These are phyloP conservation scores for Colletotrichum euphorbiae DNA, from an alignment of 2,329 filamentous ascomycete species.

Conservation along the genomic window DNA sequence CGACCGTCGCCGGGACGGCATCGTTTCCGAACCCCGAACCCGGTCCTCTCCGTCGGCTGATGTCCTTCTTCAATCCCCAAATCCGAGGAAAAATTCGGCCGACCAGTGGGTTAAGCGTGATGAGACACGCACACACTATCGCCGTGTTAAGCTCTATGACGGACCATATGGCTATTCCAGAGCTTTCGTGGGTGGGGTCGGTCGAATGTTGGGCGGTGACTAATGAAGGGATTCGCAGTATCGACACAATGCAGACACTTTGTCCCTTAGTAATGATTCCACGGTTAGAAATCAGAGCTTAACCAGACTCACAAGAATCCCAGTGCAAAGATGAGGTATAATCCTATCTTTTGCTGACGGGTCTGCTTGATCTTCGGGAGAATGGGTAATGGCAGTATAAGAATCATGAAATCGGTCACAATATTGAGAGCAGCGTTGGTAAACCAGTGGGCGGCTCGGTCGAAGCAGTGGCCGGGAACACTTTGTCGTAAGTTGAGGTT, in stretches of 20 bases:
- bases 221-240: conserved; percentile 43
- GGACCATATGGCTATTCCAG: conserved; percentile 44
- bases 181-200: conserved; percentile 42
- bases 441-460: conserved; percentile 24
- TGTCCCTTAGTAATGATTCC: not conserved
- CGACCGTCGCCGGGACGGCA: conserved; percentile 4
- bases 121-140: conserved; percentile 46
- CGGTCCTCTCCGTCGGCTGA: not conserved
- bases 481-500: not conserved
- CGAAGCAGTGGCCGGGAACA: conserved; percentile 9
- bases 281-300: too few relatives aligned
- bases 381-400: conserved; percentile 44
- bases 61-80: not conserved
- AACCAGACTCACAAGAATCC: conserved; percentile 42
- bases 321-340: conserved; percentile 44
- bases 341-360: conserved; percentile 42
- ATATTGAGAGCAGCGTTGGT: conserved; percentile 43
- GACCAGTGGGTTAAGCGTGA: conserved; percentile 44
- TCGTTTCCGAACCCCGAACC: not conserved
- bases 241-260: conserved; percentile 45
- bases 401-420: conserved; percentile 44
- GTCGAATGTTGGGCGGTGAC: conserved; percentile 17
- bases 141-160: conserved; percentile 45
- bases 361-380: conserved; percentile 41
- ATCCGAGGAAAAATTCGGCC: conserved; percentile 46